Conservation (phyloP, 2,329 filamentous ascomycete species). For the Sporothrix pseudoabietina region DNA sequence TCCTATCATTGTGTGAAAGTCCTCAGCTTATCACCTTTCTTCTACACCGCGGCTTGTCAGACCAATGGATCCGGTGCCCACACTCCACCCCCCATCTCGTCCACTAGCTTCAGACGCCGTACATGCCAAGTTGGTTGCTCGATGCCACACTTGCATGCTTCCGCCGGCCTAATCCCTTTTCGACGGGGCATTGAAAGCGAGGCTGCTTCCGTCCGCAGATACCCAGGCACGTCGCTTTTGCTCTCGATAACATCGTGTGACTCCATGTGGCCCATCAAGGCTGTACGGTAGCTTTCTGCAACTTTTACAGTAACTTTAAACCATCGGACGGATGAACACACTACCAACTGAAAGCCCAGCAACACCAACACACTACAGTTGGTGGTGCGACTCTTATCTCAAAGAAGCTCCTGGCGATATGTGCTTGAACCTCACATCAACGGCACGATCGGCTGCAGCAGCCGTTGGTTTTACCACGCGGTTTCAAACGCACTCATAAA, state of each 20-base stretch:
- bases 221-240: not conserved
- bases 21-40: not conserved
- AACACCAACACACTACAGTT: not conserved
- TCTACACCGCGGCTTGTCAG: not conserved
- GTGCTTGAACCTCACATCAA: not conserved
- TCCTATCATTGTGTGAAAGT: not conserved
- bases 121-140: not conserved
- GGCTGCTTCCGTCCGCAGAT: not conserved
- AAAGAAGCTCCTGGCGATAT: not conserved
- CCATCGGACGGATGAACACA: not conserved
- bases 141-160: not conserved
- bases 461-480: not conserved
- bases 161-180: not conserved
- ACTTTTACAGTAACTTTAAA: not conserved
- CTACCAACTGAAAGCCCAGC: not conserved
- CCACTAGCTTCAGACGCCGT: not conserved
- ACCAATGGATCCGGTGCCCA: not conserved
- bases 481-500: not conserved
- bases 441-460: not conserved
- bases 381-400: slow-evolving; percentile 18
- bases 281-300: not conserved
- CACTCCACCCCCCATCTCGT: not conserved
- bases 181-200: not conserved
- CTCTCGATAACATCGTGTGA: not conserved
- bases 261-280: not conserved